Base-by-base conservation (phyloP, 441 rosid species). In the Mallotus repandus region DNA sequence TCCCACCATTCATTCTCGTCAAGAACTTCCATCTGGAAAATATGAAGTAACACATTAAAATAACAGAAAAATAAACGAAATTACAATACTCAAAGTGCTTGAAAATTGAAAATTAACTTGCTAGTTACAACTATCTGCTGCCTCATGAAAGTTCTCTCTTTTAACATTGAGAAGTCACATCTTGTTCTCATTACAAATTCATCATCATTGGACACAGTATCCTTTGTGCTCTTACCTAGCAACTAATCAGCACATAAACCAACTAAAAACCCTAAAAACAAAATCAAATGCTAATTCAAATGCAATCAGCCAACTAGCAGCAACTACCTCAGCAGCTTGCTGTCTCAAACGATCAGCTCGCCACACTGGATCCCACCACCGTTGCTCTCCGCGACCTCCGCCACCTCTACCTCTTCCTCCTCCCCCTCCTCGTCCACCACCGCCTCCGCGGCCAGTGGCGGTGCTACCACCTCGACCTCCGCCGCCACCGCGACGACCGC, bases 361-460 rank as follows among this genome's bases (percentile, higher is more conserved):
- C 99, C 99, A 94, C 7, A 83, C 99, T 0, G 98, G 98, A 79
- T 94, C 99, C 99, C 99, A 94, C 97, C 97, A 94, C 16, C 99
- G 88, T 84, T 94, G 97, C 80, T 94, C 97, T 1, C 97, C 97
- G n/a, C 96, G 82, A 1, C 97, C 86, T 0, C 89, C 88, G 0
- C 88, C 83, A 0, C 89, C 76, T 14, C 87, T 76, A 0, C 83
- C 72, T 2, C 87, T 79, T 0, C 91, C 75, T 9, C 90, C 70
- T 0, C n/a, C n/a, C n/a, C 86, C 74, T 6, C 89, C 81, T 0
- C 89, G 76, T 0, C 90, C 74, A 0, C 89, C 81, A 0, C 87
- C 74, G 18, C 87, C 82, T 0, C 73, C 64, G 35, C 83, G 76
- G 4, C 79, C 41, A 35, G 41, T 35, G 41, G 41, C 41, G 41